Percentiles rank a stretch among this genome's conserved stretches.
These are phyloP conservation scores for Aspergillus pseudoviridinutans DNA, from an alignment of 2,329 filamentous ascomycete species.

Conservation along the genomic window DNA sequence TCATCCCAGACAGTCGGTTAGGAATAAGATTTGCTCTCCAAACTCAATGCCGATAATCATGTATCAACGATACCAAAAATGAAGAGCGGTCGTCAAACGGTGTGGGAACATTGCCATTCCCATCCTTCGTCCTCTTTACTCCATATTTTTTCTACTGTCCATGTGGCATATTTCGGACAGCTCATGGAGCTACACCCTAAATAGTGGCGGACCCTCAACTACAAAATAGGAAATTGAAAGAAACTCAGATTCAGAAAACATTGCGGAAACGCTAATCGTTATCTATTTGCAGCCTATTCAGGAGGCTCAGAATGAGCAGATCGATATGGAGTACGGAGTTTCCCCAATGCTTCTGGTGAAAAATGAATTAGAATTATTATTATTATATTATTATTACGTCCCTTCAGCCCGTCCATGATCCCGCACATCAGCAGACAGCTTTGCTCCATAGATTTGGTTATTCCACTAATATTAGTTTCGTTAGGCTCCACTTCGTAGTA, in stretches of 20 bases:
- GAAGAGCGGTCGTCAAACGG: not conserved
- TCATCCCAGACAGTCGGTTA: not conserved
- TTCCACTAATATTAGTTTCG: not conserved
- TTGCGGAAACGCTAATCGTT: not conserved
- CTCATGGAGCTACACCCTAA: constrained; percentile 1
- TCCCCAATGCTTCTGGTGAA: not conserved
- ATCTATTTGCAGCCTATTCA: not conserved
- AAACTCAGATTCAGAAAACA: not conserved
- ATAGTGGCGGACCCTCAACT: constrained; percentile 7
- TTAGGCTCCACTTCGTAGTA: constrained; percentile 11
- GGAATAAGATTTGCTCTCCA: not conserved
- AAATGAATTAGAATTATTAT: not conserved
- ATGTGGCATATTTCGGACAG: constrained; percentile 11
- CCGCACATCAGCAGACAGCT: constrained; percentile 1
- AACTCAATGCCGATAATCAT: not conserved
- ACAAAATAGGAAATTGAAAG: constrained; percentile 7
- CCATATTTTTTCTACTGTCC: not conserved
- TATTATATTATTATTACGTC: not conserved
- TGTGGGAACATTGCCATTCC: not conserved
- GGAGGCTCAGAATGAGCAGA: not conserved
- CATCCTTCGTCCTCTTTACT: not conserved
- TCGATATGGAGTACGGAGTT: not conserved
- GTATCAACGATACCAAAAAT: not conserved
- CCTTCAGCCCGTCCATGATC: constrained; percentile 1
- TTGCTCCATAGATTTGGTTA: constrained; percentile 2